These are phyloP conservation scores for Penicillium subrubescens DNA, from an alignment of 495 filamentous ascomycete species.

Conservation along the genomic window DNA sequence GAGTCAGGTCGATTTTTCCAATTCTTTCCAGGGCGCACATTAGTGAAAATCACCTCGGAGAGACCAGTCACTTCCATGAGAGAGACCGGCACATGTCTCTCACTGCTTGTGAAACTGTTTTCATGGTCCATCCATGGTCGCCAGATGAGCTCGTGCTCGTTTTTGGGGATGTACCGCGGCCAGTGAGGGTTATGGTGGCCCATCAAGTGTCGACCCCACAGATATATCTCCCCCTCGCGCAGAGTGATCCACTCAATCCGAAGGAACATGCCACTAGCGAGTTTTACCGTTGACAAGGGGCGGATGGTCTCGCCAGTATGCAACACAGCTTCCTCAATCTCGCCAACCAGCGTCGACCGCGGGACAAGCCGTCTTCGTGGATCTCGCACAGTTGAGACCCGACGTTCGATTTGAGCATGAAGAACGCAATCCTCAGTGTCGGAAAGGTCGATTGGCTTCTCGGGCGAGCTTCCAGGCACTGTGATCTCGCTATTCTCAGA, in stretches of 20 bases:
- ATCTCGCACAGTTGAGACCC: neutral
- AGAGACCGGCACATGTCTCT: slow-evolving; percentile 3
- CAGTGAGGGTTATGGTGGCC: neutral
- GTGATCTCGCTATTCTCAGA: neutral
- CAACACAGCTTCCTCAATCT: neutral
- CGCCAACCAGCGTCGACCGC: neutral
- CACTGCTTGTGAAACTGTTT: slow-evolving; percentile 9
- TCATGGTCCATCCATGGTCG: slow-evolving; percentile 12
- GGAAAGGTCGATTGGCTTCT: neutral
- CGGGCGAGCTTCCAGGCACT: neutral
- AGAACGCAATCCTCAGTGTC: neutral
- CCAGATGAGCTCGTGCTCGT: neutral
- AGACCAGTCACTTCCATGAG: slow-evolving; percentile 24
- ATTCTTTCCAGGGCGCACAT: slow-evolving; percentile 20
- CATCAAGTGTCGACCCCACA: neutral
- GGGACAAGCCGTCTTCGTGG: neutral
- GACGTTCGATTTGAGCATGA: neutral
- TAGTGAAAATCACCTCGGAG: slow-evolving; percentile 37
- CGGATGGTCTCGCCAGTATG: neutral
- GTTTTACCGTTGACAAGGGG: neutral
- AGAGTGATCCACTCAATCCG: neutral
- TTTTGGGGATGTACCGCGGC: neutral
- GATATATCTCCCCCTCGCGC: neutral
- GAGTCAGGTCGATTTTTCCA: neutral
- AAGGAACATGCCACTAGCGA: neutral